These are phyloP conservation scores for Bromus sterilis DNA, from an alignment of 176 grass and related monocot genomes.

Conservation along the genomic window DNA sequence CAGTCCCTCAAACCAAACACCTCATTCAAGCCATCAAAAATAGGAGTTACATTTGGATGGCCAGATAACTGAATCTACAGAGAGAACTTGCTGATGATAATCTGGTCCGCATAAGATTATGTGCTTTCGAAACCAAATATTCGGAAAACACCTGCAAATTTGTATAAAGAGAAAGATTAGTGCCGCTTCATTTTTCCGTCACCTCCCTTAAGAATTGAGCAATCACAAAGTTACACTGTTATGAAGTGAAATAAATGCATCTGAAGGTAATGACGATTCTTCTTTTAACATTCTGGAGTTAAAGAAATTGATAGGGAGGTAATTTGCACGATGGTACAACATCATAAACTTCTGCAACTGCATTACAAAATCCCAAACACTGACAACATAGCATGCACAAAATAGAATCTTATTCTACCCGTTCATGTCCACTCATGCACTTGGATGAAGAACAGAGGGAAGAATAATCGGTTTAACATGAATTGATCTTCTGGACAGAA, in stretches of 20 bases:
- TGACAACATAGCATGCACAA: neutral
- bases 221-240: neutral
- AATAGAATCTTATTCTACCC: neutral
- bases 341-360: neutral
- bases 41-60: neutral
- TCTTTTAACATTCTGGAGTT: neutral
- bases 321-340: neutral
- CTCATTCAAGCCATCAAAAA: neutral
- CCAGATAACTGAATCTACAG: conserved; percentile 25
- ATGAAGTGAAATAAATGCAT: neutral
- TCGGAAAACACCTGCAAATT: conserved; percentile 65
- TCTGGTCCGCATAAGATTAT: neutral
- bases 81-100: neutral
- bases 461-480: neutral
- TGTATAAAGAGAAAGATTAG: neutral
- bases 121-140: conserved; percentile 89
- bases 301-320: neutral
- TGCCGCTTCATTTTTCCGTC: neutral
- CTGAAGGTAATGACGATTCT: neutral
- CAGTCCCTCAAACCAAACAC: neutral
- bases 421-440: neutral
- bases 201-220: neutral
- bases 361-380: neutral
- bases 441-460: neutral
- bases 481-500: neutral